Evolutionary conservation across 75 land plant genomes (phyloP).

Genomic region (Selaginella tamariscina): DNA sequence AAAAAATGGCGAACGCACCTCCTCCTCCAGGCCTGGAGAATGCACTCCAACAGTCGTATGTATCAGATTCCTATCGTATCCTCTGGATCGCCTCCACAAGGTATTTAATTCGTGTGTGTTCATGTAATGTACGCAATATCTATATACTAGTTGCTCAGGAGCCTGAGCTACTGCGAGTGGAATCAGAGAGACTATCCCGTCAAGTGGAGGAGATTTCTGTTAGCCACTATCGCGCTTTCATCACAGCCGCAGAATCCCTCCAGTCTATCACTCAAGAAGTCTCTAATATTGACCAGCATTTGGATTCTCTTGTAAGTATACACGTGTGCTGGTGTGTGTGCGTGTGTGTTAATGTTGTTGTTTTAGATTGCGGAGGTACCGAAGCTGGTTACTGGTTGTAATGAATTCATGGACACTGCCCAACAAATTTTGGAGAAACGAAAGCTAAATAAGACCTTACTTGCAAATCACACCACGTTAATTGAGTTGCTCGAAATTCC

Average conservation of each 20-base stretch:
- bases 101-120: conserved; percentile 24
- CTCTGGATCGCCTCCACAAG: conserved; percentile 93
- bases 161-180: conserved; percentile 90
- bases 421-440: conserved; percentile 88
- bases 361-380: conserved; percentile 79
- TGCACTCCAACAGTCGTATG: conserved; percentile 73
- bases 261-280: conserved; percentile 63
- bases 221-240: conserved; percentile 80
- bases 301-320: conserved; percentile 55
- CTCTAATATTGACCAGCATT: conserved; percentile 57
- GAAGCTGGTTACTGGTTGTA: conserved; percentile 80
- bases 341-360: not conserved
- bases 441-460: conserved; percentile 71
- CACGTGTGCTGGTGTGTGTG: not conserved
- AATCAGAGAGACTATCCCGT: conserved; percentile 73
- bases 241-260: conserved; percentile 79
- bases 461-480: conserved; percentile 79
- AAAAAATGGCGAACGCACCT: not conserved
- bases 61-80: conserved; percentile 92
- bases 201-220: conserved; percentile 99
- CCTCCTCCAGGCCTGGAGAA: conserved; percentile 14
- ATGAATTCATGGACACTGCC: conserved; percentile 84
- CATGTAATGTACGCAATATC: not conserved
- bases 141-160: conserved; percentile 38
- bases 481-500: conserved; percentile 97